These are phyloP conservation scores for Pleomassaria siparia DNA, from an alignment of 2,329 filamentous ascomycete species.

Conservation along the genomic window DNA sequence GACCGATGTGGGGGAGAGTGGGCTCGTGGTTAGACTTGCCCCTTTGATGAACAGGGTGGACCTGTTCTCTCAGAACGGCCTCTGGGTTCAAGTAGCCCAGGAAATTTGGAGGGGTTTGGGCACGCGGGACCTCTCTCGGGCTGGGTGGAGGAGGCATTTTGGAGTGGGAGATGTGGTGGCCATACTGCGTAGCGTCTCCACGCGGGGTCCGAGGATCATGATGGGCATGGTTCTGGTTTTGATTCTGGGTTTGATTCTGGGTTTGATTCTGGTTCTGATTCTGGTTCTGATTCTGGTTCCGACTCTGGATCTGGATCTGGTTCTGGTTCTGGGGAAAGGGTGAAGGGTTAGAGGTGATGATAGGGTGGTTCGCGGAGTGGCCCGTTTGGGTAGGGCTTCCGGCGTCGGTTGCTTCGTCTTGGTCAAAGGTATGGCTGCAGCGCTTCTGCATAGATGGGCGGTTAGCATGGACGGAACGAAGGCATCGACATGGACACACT, in stretches of 20 bases:
- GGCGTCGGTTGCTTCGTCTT: slow-evolving; percentile 35
- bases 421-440: slow-evolving; percentile 46
- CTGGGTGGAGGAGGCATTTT: slow-evolving; percentile 36
- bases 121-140: slow-evolving; percentile 30
- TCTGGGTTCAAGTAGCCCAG: slow-evolving; percentile 52
- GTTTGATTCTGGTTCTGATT: too few species aligned
- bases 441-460: slow-evolving; percentile 41
- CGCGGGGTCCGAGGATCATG: slow-evolving; percentile 5
- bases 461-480: too few species aligned
- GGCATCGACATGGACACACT: too few species aligned
- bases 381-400: slow-evolving; percentile 43
- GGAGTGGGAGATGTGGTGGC: slow-evolving; percentile 25
- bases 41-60: slow-evolving; percentile 36
- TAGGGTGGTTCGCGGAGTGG: slow-evolving; percentile 32
- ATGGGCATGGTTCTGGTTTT: slow-evolving; percentile 19
- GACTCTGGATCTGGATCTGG: too few species aligned
- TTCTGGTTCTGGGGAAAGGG: slow-evolving; percentile 20
- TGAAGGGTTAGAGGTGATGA: slow-evolving; percentile 32
- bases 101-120: slow-evolving; percentile 44
- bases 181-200: slow-evolving; percentile 14
- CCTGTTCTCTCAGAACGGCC: slow-evolving; percentile 48
- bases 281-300: too few species aligned
- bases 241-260: too few species aligned
- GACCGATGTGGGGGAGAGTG: slow-evolving; percentile 33
- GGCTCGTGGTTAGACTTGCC: slow-evolving; percentile 31